Evolutionary conservation across 495 filamentous ascomycete species (phyloP), one percentile per base, ranked within the genome.

Genomic region (Hypoxylon lenormandii): DNA sequence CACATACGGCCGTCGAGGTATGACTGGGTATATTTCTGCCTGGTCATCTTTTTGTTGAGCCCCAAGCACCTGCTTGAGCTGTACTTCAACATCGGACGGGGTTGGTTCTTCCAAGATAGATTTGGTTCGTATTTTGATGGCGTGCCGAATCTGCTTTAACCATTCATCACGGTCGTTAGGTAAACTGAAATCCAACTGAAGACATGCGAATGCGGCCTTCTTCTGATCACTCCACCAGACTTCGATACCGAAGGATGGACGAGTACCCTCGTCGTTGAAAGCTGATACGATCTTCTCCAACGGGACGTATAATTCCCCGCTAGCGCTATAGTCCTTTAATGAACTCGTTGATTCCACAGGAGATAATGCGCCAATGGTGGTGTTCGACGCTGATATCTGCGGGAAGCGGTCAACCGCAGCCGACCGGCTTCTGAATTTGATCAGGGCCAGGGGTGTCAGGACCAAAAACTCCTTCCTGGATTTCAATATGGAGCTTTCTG

Each of bases 401-500:
- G 82, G 82, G 57, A 83, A 80, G 10, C 77, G 67, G n/a, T 72
- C 66, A 43, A 69, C 26, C 16, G 78, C 91, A 45, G 90, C 84
- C 55, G 90, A 89, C 72, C 89, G 89, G 67, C 81, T 83, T 77
- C 92, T 96, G 78, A 93, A 92, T 46, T 92, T 89, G 60, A 97
- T 75, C 38, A 98, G 76, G 76, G 96, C 90, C 21, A 87, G 87
- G 47, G 94, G 89, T 8, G 94, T 97, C 36, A 97, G 83, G n/a
- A 97, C 95, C 28, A 97, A 80, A 68, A 92, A 97, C 64, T 96
- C 92, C 72, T 87, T 91, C 80, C 91, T 94, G 75, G 92, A 90
- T 75, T 92, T 86, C 76, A 97, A 88, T 78, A 96, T 85, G 43
- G 90, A 87, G 23, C 89, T 87, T 33, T 91, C 91, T 1, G 90